Evolutionary conservation across 169 alveolate genomes (phyloP), one percentile per base, ranked within the genome.

Genomic region (Besnoitia besnoiti): DNA sequence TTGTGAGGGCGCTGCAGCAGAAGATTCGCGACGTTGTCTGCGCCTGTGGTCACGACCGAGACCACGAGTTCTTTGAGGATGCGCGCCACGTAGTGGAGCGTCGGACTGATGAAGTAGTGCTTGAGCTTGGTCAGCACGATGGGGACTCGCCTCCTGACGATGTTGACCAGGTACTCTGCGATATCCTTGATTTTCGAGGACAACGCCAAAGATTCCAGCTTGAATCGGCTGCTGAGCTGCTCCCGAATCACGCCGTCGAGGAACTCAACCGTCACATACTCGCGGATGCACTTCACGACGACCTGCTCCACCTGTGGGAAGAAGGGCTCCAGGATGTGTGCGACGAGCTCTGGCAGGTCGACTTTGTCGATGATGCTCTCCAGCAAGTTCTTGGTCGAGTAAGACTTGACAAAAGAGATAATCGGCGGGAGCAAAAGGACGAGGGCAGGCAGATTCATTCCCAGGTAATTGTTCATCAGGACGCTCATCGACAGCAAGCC

Each of bases 281-380:
- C 40, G 61, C 87, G 87, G 59, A 35, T 35, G 12, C 33, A 21
- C 61, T 40, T 16, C 61, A 77, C 59, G 24, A 77, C 42, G 19
- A 40, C 8, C 87, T 77, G 61, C n/a, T 77, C 87, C 21, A 77
- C 33, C 50, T 24, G 87, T 5, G 87, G 87, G 8, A 77, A 42
- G 59, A 42, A 77, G n/a, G 59, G 61, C 16, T 40, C 50, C 33
- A 77, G 50, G 3, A 77, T 39, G 40, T 77, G 19, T 5, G 40
- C 39, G 12, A 39, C 87, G 19, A 77, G 59, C 87, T 46, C 47
- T 16, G 87, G 87, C 37, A 77, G 87, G 33, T 77, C 59, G 61
- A 77, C 0, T 30, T 12, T 77, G 40, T 44, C 59, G 87, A 77
- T 44, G 8, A 46, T 39, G 14, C 16, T 16, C 62, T 77, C 87